Evolutionary conservation across 768 basidiomycete genomes (phyloP).

Genomic region (Neoboletus subvelutipes): DNA sequence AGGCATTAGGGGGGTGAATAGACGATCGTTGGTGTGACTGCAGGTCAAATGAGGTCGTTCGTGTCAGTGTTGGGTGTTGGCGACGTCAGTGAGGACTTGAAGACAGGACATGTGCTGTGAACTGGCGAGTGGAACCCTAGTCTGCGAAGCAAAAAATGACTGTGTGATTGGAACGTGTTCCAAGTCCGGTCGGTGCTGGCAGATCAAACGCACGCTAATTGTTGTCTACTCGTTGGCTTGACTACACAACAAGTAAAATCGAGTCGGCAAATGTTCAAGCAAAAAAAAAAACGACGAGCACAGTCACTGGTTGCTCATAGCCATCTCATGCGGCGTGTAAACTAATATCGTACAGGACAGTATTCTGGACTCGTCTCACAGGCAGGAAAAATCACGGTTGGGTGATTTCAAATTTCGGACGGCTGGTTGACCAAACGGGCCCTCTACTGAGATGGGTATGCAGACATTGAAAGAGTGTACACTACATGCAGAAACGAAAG

Average conservation of each 20-base stretch:
- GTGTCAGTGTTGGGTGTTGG: not conserved
- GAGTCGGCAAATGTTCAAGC: too few relatives aligned
- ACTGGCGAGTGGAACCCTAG: not conserved
- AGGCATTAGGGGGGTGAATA: slow-evolving; percentile 16
- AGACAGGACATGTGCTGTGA: slow-evolving; percentile 15
- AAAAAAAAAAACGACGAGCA: too few relatives aligned
- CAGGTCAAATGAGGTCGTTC: not conserved
- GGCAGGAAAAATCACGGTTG: too few relatives aligned
- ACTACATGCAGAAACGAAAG: too few relatives aligned
- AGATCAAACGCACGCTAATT: not conserved
- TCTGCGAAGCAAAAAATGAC: slow-evolving; percentile 1
- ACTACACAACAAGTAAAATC: not conserved
- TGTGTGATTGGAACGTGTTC: slow-evolving; percentile 7
- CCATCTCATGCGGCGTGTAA: too few relatives aligned
- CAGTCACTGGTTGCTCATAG: too few relatives aligned
- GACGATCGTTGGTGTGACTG: not conserved
- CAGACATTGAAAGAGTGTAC: too few relatives aligned
- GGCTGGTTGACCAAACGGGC: too few relatives aligned
- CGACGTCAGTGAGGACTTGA: not conserved
- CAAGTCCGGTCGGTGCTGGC: not conserved
- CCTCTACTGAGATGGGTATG: too few relatives aligned
- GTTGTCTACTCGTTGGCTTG: not conserved
- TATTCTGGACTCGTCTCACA: too few relatives aligned
- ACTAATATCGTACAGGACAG: too few relatives aligned
- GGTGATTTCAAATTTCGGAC: too few relatives aligned